Conservation (phyloP, 2,329 filamentous ascomycete species). For the Aspergillus japonicus region DNA sequence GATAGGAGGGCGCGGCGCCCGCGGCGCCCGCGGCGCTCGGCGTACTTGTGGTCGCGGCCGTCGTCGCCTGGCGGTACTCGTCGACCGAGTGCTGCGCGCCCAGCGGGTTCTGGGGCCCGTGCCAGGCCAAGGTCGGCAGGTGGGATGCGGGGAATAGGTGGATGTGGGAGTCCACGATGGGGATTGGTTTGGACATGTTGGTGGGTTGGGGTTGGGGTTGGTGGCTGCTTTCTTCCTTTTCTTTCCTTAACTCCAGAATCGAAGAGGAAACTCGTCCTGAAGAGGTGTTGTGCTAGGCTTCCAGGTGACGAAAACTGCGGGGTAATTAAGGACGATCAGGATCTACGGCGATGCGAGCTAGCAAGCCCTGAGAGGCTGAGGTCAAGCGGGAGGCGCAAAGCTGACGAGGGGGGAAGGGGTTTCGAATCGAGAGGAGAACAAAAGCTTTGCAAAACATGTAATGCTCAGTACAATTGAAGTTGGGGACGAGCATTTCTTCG, state of each 20-base stretch:
- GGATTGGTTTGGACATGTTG: conserved; percentile 25
- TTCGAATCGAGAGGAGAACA: too few species aligned
- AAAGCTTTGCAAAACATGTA: too few species aligned
- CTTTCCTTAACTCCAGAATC: too few species aligned
- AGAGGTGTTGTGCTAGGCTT: not conserved
- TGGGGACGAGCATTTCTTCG: too few species aligned
- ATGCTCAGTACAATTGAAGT: too few species aligned
- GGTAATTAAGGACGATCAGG: not conserved
- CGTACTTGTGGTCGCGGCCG: conserved; percentile 31
- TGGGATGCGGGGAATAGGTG: conserved; percentile 78
- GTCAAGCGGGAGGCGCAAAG: not conserved
- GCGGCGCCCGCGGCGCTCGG: conserved; percentile 25
- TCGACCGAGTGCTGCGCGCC: conserved; percentile 62
- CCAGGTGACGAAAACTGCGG: not conserved
- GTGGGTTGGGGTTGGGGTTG: not conserved
- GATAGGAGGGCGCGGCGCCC: conserved; percentile 34
- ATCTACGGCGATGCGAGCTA: not conserved
- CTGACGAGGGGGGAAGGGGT: too few species aligned
- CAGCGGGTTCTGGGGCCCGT: conserved; percentile 58
- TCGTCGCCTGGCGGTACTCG: conserved; percentile 58
- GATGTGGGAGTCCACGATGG: conserved; percentile 86
- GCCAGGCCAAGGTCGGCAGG: conserved; percentile 68
- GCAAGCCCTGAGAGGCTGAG: not conserved
- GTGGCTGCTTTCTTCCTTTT: not conserved
- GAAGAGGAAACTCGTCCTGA: too few species aligned